Conservation (phyloP, 2,329 filamentous ascomycete species). For the Fusarium beomiforme region DNA sequence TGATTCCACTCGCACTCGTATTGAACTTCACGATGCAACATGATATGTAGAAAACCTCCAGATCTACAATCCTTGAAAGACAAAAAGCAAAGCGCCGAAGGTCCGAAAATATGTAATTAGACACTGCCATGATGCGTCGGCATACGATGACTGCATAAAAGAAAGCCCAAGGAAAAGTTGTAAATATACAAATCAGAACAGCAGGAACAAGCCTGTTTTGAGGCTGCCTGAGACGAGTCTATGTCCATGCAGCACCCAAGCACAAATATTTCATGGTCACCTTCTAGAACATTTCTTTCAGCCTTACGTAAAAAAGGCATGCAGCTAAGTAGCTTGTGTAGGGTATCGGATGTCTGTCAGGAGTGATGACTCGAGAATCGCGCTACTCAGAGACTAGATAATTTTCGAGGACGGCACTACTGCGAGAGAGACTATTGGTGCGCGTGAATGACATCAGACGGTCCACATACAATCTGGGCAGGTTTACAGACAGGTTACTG, state of each 20-base stretch:
- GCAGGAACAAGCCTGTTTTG: accelerated
- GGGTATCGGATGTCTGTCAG: too few species aligned
- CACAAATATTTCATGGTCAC: accelerated
- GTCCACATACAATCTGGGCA: accelerated
- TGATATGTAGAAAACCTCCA: accelerated
- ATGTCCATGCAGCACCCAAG: neutral
- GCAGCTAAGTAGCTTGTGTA: too few species aligned
- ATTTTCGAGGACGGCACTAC: too few species aligned
- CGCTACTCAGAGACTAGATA: neutral
- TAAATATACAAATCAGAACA: accelerated
- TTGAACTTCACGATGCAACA: neutral
- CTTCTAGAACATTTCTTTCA: neutral
- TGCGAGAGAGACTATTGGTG: neutral
- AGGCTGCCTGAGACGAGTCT: neutral
- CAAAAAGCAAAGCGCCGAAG: neutral
- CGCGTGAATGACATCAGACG: too few species aligned
- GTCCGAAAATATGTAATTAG: neutral
- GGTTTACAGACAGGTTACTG: too few species aligned
- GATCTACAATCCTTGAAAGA: too few species aligned
- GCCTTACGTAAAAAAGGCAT: accelerated
- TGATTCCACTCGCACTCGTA: neutral
- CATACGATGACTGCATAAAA: too few species aligned
- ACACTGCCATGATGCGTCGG: too few species aligned
- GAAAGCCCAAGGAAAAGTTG: too few species aligned
- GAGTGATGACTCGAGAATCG: too few species aligned